Conservation (phyloP, 495 filamentous ascomycete species). For the Aspergillus funiculosus region DNA sequence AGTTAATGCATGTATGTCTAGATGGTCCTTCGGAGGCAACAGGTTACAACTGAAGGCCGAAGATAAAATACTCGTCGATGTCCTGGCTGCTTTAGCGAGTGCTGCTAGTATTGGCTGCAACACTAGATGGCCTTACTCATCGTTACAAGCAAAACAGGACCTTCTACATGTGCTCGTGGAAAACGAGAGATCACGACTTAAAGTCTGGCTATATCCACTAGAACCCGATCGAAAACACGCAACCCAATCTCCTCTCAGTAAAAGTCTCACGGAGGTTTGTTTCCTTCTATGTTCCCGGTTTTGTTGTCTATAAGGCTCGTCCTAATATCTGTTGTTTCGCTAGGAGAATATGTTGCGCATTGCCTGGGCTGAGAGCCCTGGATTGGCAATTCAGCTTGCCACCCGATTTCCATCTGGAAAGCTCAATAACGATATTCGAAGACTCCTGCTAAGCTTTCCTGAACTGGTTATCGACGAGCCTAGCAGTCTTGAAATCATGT, state of each 20-base stretch:
- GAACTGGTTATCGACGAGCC: constrained; percentile 73
- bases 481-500: constrained; percentile 73
- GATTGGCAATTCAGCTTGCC: constrained; percentile 75
- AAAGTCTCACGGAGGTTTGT: constrained; percentile 30
- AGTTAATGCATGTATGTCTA: constrained; percentile 21
- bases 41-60: constrained; percentile 90
- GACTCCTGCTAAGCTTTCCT: constrained; percentile 71
- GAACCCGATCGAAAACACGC: constrained; percentile 59
- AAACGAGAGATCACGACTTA: constrained; percentile 76
- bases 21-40: constrained; percentile 95
- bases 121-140: constrained; percentile 50
- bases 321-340: constrained; percentile 16
- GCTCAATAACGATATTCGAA: constrained; percentile 68
- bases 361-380: constrained; percentile 79
- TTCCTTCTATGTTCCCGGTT: not conserved
- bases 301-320: not conserved
- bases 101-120: constrained; percentile 53
- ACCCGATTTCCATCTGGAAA: constrained; percentile 70
- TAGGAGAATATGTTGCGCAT: constrained; percentile 58
- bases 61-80: constrained; percentile 71
- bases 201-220: constrained; percentile 85
- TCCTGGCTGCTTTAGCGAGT: constrained; percentile 54
- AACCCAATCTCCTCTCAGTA: constrained; percentile 30
- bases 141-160: constrained; percentile 70
- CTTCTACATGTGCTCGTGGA: constrained; percentile 72